A percentile compares a stretch with the other conserved stretches of the same genome.
Conservation (phyloP, 331 rosid genomes). For the Malus hybrid region DNA sequence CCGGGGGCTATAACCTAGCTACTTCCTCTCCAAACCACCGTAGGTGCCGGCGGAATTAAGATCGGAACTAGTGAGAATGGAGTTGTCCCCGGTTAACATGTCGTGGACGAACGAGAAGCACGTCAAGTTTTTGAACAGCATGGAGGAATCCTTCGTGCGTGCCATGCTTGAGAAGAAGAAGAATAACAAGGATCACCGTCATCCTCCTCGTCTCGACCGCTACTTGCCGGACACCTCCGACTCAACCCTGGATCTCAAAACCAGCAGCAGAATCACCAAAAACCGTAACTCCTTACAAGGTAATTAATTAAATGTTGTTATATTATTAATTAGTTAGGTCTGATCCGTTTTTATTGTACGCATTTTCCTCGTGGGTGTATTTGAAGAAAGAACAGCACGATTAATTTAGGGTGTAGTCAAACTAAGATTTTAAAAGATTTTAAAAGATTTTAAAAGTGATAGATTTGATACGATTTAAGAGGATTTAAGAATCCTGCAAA, state of each 20-base stretch:
- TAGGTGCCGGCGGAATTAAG: not conserved
- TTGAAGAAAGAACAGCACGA: no score
- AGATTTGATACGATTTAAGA: no score
- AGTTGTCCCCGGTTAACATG: not conserved
- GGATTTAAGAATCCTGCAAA: no score
- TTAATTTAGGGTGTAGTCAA: no score
- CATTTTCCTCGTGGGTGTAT: no score
- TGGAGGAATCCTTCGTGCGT: constrained; percentile 77
- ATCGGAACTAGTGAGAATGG: not conserved
- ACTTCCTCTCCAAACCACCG: not conserved
- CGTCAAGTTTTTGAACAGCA: constrained; percentile 43
- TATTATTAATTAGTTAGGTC: no score
- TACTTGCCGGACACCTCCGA: constrained; percentile 54
- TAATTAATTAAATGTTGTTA: not conserved
- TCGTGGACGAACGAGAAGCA: constrained; percentile 87
- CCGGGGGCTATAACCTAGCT: not conserved
- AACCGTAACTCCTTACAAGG: constrained; percentile 31
- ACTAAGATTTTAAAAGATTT: no score
- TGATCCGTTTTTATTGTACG: no score
- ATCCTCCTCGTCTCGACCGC: constrained; percentile 47
- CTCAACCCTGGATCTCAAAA: constrained; percentile 54
- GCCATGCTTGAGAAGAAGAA: constrained; percentile 37
- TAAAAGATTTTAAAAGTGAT: no score
- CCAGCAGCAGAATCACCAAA: constrained; percentile 1
- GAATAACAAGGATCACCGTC: not conserved